Base-by-base conservation (phyloP, 768 basidiomycete genomes). In the Tulasnella sp. region DNA sequence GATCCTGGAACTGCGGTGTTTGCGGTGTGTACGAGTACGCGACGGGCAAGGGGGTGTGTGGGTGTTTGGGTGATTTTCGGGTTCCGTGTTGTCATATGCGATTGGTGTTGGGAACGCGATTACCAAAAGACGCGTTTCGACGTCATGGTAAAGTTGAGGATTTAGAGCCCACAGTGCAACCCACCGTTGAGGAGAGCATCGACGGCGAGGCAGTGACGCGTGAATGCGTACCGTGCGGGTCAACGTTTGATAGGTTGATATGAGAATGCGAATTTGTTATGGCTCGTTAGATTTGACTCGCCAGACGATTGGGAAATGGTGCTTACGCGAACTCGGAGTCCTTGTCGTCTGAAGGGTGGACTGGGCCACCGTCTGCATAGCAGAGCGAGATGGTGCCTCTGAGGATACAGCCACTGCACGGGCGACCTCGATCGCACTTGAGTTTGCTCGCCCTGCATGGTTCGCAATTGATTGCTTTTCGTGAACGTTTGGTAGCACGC, bases 381-480 rank as follows among this genome's bases (percentile, higher is more conserved):
- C 91, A 94, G 76, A 85, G 85, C 40, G 89, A 86, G 77, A 90
- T 87, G 40, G 92, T 93, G 72, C 92, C 92, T 81, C 92, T 84
- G 75, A 93, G 82, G 62, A 93, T 91, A 79, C 92, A 94, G 22
- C 90, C 91, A 3, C 91, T 92, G 77, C 92, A 94, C n/a, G 92
- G 92, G 12, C 91, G 88, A 77, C 89, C 92, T 80, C 92, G 88
- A 80, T 94, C 92, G 82, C 92, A 94, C 81, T 94, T 72, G 62
- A 72, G 71, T 34, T 72, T 72, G 40, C 37, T 40, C 11, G 88
- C 89, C 78, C 92, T 85, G 82, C 92, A 94, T 2, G 92, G 92
- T 76, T 92, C 91, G 78, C 92, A 94, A 81, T 94, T 94, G 76
- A 94, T 92, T 19, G 92, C 91, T 78, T 93, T 93, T 73, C 92